Evolutionary conservation across 192 early-diverging fungal species (phyloP), one percentile per base, ranked within the genome.

Genomic region (Entophlyctis luteolus): DNA sequence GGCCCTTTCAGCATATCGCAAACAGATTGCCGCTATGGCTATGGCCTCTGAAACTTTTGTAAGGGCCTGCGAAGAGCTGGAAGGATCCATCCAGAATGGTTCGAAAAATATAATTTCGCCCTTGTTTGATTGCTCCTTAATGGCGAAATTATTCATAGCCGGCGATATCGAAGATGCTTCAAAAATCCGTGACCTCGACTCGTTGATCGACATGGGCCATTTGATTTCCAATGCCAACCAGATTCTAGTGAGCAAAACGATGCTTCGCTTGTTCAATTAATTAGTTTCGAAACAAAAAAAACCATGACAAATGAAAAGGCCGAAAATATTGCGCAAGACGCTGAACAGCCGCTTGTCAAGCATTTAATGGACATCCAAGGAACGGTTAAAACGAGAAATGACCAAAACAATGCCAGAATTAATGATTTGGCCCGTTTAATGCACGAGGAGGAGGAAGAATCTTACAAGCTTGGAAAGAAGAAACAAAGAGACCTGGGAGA

Each of bases 151-250:
- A 12, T 54, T 54, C 53, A 32, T 20, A 14, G 8, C 10, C 29
- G 23, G 53, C 29, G 53, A 54, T 16, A 54, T 8, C 29, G 23
- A 20, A 32, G 53, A 20, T 10, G n/a, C 42, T 45, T 14, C 42
- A n/a, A 45, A 45, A 45, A 63, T 82, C 18, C 65, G 67, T 3
- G 79, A 83, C 65, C 72, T 83, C 45, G 77, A 83, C 62, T 82
- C 82, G 59, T 55, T 84, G 20, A 81, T 84, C 35, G 83, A 84
- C 65, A 72, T 62, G 48, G 75, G 80, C 16, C 80, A 80, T 36
- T 58, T 84, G 34, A 65, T 84, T 33, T 72, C 76, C 12, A 84
- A 84, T 58, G 63, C 83, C 0, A 75, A 82, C 47, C 78, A 82
- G 50, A 77, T 72, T 23, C 82, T 76, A 75, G 79, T 78, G 63